Evolutionary conservation across 345 rosid genomes (phyloP).

Genomic region (Eucalyptus marginata): DNA sequence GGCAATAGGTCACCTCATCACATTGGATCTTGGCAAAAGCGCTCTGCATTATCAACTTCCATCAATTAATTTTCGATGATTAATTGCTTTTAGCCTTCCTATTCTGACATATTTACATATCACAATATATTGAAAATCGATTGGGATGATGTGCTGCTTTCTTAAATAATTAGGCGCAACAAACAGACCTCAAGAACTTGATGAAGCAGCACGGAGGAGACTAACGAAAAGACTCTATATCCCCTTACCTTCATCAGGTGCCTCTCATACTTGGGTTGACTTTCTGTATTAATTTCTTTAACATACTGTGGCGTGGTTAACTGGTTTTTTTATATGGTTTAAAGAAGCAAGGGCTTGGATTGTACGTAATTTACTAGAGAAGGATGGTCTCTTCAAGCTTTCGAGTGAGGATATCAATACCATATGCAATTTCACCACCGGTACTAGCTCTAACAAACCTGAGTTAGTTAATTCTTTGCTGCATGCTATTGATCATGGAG

Average conservation of each 20-base stretch:
- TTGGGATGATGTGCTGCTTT: not conserved
- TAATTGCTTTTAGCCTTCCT: not conserved
- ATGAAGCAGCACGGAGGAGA: conserved; percentile 95
- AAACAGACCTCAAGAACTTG: conserved; percentile 97
- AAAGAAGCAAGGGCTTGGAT: conserved; percentile 99
- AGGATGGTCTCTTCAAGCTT: conserved; percentile 82
- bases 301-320: not conserved
- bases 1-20: not conserved
- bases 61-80: not conserved
- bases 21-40: not conserved
- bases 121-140: not conserved
- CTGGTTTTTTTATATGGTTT: not conserved
- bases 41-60: not conserved
- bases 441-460: conserved; percentile 10
- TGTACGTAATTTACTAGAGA: conserved; percentile 57
- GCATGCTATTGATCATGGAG: not conserved
- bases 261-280: not conserved
- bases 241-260: conserved; percentile 92
- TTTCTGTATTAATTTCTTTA: not conserved
- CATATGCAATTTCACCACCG: conserved; percentile 80
- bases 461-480: not conserved
- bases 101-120: not conserved
- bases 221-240: conserved; percentile 90
- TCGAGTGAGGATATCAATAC: conserved; percentile 50
- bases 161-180: conserved; percentile 65